Evolutionary conservation across 139 green algal genomes (phyloP).

Genomic region (Ettlia oleoabundans): DNA sequence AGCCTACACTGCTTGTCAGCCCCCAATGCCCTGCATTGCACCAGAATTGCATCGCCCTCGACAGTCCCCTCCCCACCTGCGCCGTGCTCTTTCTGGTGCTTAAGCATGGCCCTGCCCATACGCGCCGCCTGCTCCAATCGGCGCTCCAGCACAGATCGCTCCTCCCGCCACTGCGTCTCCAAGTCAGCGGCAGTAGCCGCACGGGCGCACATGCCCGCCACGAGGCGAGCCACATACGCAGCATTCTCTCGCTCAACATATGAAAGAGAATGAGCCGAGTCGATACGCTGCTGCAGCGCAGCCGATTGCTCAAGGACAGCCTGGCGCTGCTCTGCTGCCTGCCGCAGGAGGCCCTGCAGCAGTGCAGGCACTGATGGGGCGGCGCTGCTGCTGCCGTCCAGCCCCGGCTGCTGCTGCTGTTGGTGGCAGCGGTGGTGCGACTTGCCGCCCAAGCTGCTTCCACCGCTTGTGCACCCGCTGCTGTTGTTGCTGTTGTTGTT

Average conservation of each 20-base stretch:
- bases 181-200: not conserved
- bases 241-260: not conserved
- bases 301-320: too few species aligned
- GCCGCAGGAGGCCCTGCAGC: not conserved
- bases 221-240: conserved; percentile 12
- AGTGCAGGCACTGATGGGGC: not conserved
- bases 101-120: conserved; percentile 21
- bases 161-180: not conserved
- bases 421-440: too few species aligned
- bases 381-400: not conserved
- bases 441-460: too few species aligned
- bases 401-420: too few species aligned
- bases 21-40: too few species aligned
- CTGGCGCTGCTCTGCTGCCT: not conserved
- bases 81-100: conserved; percentile 25
- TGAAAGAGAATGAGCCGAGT: too few species aligned
- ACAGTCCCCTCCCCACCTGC: too few species aligned
- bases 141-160: conserved; percentile 11
- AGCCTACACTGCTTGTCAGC: too few species aligned
- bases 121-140: conserved; percentile 13
- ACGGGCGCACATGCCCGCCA: not conserved
- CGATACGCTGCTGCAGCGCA: not conserved
- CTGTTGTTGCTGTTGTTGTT: not conserved
- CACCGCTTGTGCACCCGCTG: not conserved
- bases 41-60: too few species aligned